Evolutionary conservation across 805 yeast genomes (phyloP), one percentile per base, ranked within the genome.

Genomic region (Sungouiella thailandica): DNA sequence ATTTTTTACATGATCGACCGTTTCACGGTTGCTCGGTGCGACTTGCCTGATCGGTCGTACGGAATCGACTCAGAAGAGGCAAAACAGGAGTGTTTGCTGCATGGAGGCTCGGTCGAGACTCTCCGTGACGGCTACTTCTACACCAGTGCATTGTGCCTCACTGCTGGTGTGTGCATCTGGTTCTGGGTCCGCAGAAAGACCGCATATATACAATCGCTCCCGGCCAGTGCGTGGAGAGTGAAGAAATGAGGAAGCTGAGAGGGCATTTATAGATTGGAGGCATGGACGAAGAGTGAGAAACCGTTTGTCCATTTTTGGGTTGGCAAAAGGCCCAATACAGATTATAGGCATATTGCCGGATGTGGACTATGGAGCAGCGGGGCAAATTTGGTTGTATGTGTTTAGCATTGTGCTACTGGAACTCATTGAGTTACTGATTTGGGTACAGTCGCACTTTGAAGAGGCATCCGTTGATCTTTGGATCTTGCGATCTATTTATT

Each of bases 71-170:
- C 32, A 2, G 72, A 68, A 36, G 46, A 54, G 4, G 60, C 57
- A 32, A 80, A 76, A 43, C 64, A 61, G 23, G 44, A 57, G 31
- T 86, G 96, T 56, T 35, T 49, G 11, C 60, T 52, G 5, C 48
- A 59, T 2, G 78, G 77, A 5, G 96, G 96, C 1, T 36, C 39
- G 3, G 77, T 87, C 39, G 39, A 50, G 0, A 58, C 74, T 2
- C 34, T 72, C 1, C 67, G 72, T 34, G 97, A 93, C 58, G 98
- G 98, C 0, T 90, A 89, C 60, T 87, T 80, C 58, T 68, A 72
- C 32, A 81, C 94, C 25, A 90, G 88, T 53, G 34, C 75, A 7
- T 38, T 86, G 9, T 90, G 97, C 58, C 74, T 89, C 3, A 33
- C 55, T 0, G 34, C 83, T 20, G 97, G 97, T 2, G 35, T 82